Conservation (phyloP, 495 filamentous ascomycete genomes). For the Beverwykella pulmonaria region DNA sequence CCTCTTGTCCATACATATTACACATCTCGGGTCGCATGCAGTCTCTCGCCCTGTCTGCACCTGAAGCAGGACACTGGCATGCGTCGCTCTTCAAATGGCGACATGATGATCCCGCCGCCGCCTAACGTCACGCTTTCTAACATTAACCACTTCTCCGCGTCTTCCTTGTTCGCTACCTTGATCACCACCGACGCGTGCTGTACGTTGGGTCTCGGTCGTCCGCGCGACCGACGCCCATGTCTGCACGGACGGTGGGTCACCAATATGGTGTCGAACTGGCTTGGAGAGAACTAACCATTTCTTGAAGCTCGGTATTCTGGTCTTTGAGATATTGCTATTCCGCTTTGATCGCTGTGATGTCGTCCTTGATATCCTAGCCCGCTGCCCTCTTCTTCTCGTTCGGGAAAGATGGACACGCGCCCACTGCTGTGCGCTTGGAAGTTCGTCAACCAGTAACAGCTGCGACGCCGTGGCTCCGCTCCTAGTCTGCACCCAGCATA, state of each 20-base stretch:
- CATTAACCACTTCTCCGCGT: constrained; percentile 27
- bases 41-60: constrained; percentile 30
- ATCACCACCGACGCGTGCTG: constrained; percentile 29
- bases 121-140: constrained; percentile 27
- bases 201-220: constrained; percentile 17
- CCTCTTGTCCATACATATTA: constrained; percentile 29
- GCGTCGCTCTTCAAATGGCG: constrained; percentile 26
- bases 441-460: too few species aligned
- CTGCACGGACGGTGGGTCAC: background rate
- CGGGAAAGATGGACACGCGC: background rate
- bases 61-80: constrained; percentile 27
- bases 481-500: too few species aligned
- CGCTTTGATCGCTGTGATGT: too few species aligned
- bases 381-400: background rate
- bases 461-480: too few species aligned
- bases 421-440: too few species aligned
- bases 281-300: too few species aligned
- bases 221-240: constrained; percentile 2
- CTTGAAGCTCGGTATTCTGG: too few species aligned
- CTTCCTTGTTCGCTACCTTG: constrained; percentile 28
- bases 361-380: too few species aligned
- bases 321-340: too few species aligned
- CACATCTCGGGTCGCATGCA: constrained; percentile 22
- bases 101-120: constrained; percentile 15
- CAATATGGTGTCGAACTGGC: too few species aligned